Evolutionary conservation across 805 yeast genomes (phyloP), one percentile per base, ranked within the genome.

Genomic region (Peterozyma toletana): DNA sequence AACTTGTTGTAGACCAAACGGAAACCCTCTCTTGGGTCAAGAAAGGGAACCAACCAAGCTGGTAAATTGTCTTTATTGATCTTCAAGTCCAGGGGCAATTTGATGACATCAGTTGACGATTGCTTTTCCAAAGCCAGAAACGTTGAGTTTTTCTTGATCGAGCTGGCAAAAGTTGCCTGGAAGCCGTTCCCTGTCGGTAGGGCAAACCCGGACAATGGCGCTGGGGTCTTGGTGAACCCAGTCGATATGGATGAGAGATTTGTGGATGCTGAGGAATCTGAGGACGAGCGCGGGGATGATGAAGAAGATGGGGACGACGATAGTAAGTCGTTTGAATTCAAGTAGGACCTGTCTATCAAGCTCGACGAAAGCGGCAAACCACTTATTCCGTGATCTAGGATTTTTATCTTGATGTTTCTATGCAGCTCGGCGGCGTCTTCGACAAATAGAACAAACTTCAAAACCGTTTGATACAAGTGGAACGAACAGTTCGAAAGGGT

Each of bases 171-270:
- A 43, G 47, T 61, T 53, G 33, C 46, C 38, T 59, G 57, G 17
- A 63, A 56, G 30, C 67, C 64, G 3, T 68, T 60, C 3, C 67
- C 62, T 5, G 69, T 58, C 3, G 76, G 76, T 27, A 70, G 53
- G 10, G 66, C 59, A 51, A 70, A 70, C 1, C 74, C 73, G 1
- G 71, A 60, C 18, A 70, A 53, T 34, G 44, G 48, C 11, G 43
- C 48, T 11, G 44, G 36, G 11, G 30, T 31, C 29, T 40, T 27
- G 15, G 16, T 17, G 18, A 17, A 33, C 11, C 44, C 16, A 1
- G 43, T 35, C 16, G 41, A 48, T 14, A 44, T 42, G 31, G 30
- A 35, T 13, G 40, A 46, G 29, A 45, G 38, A 21, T 14, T 33
- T 13, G 52, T 41, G n/a, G 41, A 33, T 13, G 21, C 16, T 9